Evolutionary conservation across 2,329 filamentous ascomycete genomes (phyloP), one percentile per base, ranked within the genome.

Genomic region (Laburnicola sp.): DNA sequence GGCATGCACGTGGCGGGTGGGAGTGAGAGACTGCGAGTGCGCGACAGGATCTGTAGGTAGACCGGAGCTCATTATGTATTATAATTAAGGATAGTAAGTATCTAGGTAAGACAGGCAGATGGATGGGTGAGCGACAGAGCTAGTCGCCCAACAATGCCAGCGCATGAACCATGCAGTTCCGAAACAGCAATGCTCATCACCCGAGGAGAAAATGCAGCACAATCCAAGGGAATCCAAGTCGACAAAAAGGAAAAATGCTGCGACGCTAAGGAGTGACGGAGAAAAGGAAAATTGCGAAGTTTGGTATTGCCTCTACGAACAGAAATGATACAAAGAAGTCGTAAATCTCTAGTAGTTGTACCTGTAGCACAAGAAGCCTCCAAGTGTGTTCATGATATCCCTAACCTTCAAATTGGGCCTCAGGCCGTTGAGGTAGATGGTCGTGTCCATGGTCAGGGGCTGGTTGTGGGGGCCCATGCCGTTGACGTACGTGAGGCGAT

Each of bases 391-490:
- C 5, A 72, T 48, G 28, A 72, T 56, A 39, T 72, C 65, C 40
- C 67, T 41, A 27, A 72, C 59, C 36, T 43, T 53, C 9, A 70
- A 57, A 48, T 59, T 51, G 5, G 64, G 67, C 9, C 66, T 57
- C 37, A 72, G 45, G 10, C 57, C 63, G 41, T 65, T 62, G 2
- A 71, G 57, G 31, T 60, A 64, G 50, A 71, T 45, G 2, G n/a
- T 51, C 7, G 63, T 70, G 45, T 68, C 63, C 30, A 71, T 51
- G 7, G 60, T 64, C 2, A 72, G 56, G 3, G 40, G 8, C 27
- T 58, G 62, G n/a, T 65, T 65, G 6, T 34, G 44, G 3, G 22
- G 28, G 30, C 70, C 74, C 7, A 73, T 76, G 2, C 78, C 79
- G 31, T 68, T 64, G 55, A 81, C 74, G 30, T 42, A 59, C 25